These are phyloP conservation scores for Onygenales sp. DNA, from an alignment of 2,329 filamentous ascomycete genomes.

Conservation along the genomic window DNA sequence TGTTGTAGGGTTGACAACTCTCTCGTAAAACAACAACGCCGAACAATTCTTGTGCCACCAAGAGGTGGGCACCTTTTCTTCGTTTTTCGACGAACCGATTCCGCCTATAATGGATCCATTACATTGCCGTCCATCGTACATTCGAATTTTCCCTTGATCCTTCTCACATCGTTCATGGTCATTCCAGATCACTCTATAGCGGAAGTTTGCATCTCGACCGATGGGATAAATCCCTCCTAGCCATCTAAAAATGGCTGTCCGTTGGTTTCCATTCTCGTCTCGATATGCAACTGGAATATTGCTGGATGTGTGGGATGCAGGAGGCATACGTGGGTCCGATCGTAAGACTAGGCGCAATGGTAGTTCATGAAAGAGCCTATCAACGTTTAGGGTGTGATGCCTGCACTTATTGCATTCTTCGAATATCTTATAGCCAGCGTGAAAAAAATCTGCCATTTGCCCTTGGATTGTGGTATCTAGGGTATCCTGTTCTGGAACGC, in stretches of 20 bases:
- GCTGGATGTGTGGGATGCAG: constrained; percentile 17
- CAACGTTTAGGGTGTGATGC: constrained; percentile 1
- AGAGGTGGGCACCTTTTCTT: constrained; percentile 17
- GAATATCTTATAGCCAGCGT: neutral
- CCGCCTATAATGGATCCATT: constrained; percentile 20
- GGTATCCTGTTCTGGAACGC: neutral
- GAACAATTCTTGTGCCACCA: constrained; percentile 16
- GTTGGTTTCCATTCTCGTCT: constrained; percentile 9
- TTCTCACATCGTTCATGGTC: constrained; percentile 20
- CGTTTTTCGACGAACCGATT: constrained; percentile 8
- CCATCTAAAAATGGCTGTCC: constrained; percentile 25
- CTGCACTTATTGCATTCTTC: neutral
- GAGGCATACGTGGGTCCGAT: constrained; percentile 5
- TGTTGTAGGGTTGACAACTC: constrained; percentile 17
- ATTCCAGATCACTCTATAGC: constrained; percentile 24
- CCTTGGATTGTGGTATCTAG: neutral
- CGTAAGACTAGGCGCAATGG: constrained; percentile 23
- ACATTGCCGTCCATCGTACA: constrained; percentile 22
- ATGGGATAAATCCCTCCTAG: constrained; percentile 27
- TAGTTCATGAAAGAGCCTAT: constrained; percentile 14
- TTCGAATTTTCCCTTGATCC: constrained; percentile 13
- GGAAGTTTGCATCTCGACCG: neutral
- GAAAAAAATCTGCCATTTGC: neutral
- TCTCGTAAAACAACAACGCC: constrained; percentile 27
- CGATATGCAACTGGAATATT: constrained; percentile 18